Conservation (phyloP, 1,284 basidiomycete genomes). For the Anthracocystis walkeri region DNA sequence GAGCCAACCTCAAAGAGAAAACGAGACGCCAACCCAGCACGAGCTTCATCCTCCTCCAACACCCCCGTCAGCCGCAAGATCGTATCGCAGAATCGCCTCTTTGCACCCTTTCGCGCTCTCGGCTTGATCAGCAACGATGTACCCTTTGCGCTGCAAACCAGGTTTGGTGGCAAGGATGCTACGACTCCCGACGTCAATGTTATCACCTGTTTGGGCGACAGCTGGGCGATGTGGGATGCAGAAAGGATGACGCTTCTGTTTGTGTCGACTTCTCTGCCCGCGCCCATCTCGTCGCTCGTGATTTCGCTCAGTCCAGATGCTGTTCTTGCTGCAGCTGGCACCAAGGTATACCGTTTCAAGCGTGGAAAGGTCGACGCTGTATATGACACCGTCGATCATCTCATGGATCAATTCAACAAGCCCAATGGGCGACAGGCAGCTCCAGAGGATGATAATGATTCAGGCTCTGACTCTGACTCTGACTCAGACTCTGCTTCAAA, state of each 20-base stretch:
- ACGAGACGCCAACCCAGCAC: conserved; percentile 9
- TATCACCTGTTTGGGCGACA: conserved; percentile 86
- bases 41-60: conserved; percentile 12
- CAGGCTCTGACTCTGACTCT: conserved; percentile 15
- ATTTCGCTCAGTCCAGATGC: conserved; percentile 81
- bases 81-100: conserved; percentile 73
- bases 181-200: conserved; percentile 75
- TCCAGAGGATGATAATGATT: conserved; percentile 2
- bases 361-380: conserved; percentile 83
- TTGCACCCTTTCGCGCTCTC: conserved; percentile 93
- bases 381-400: conserved; percentile 46
- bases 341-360: conserved; percentile 80
- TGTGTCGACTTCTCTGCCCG: conserved; percentile 85
- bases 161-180: conserved; percentile 86
- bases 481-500: conserved; percentile 23
- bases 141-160: conserved; percentile 84
- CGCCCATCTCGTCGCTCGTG: conserved; percentile 80
- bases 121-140: conserved; percentile 92
- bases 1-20: conserved; percentile 36
- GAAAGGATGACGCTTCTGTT: conserved; percentile 91
- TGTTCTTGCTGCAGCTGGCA: conserved; percentile 83
- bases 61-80: conserved; percentile 23
- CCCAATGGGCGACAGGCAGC: conserved; percentile 20
- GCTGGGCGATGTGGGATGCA: conserved; percentile 97
- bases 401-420: conserved; percentile 36